Evolutionary conservation across 2,329 filamentous ascomycete species (phyloP), one percentile per base, ranked within the genome.

Genomic region (Lasiodiplodia gonubiensis): DNA sequence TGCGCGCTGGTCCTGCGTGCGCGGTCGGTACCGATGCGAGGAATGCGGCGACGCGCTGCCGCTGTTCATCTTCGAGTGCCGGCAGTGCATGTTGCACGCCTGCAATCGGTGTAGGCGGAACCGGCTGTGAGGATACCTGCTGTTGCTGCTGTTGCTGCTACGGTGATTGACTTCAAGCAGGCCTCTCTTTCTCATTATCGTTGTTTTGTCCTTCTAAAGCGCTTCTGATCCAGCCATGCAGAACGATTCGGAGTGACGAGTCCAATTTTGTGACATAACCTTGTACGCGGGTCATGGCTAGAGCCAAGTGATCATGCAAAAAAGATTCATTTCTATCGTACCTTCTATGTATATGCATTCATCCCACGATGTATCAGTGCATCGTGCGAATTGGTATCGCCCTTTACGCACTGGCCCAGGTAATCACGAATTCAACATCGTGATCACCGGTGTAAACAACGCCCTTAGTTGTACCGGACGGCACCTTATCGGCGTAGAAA

Each of bases 401-500:
- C 5, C 42, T 12, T 16, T 57, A 66, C 7, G 51, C 53, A 4
- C 49, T 59, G 54, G 42, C 23, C 67, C 67, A 68, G 8, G 35
- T 48, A 18, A 68, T 67, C 2, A 7, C 53, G 35, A 68, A 27
- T 37, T 67, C 14, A 27, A 53, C 42, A 14, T 35, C 27, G 11
- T 55, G 42, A n/a, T 61, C 67, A 23, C 55, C 25, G 21, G 77
- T 76, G 71, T 81, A 83, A 2, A 85, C 79, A n/a, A 72, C 77
- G 51, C 77, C 78, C 73, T 85, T 81, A 55, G 75, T 80, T 52
- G 73, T 80, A 1, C 82, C 82, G 37, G 73, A 75, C 7, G 83
- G 79, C 18, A 77, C 76, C 25, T 72, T 73, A 68, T 82, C 80
- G 0, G 83, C 82, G 42, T 80, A 83, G 70, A 82, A 85, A 23